Evolutionary conservation across 495 filamentous ascomycete species (phyloP), one percentile per base, ranked within the genome.

Genomic region (Neurospora hispaniola): DNA sequence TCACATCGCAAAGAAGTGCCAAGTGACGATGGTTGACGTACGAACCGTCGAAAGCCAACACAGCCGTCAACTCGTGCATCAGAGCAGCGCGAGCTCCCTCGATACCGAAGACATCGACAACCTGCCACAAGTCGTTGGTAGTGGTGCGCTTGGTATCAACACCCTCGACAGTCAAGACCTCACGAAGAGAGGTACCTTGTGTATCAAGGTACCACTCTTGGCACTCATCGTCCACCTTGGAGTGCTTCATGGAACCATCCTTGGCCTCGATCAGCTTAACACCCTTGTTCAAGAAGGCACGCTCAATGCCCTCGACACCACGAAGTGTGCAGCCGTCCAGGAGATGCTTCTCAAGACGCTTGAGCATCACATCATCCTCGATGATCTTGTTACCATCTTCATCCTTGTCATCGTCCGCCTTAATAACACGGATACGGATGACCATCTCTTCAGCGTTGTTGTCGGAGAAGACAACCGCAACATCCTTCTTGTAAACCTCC

Each of bases 21-120:
- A 98, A 87, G 85, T 99, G 96, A 77, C 96, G 94, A 80, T 98
- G 94, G 80, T 99, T 99, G 86, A 99, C 96, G 79, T 99, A 98
- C 9, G 95, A 98, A 86, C 96, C 96, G 77, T 97, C 96, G 75
- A 98, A 98, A 11, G 96, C 92, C 81, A 99, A 83, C 81, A 99
- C 96, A 74, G 91, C 88, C 31, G 90, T 93, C 85, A 98, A 82
- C 79, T 99, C 96, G 42, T 90, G 88, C 80, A 98, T 88, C 42
- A 99, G 85, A 62, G 94, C 92, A 39, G 89, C 88, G 74, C 96
- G 90, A 69, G 94, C 93, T 73, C 94, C 96, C 80, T 99, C 96
- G 75, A 99, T 99, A 78, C 96, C 96, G 75, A 99, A 95, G 5
- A 96, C 91, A 59, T 94, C 90, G 69, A 98, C 90, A 74, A 97